Base-by-base conservation (phyloP, 1,284 basidiomycete genomes). In the Melampsora allii-populina region DNA sequence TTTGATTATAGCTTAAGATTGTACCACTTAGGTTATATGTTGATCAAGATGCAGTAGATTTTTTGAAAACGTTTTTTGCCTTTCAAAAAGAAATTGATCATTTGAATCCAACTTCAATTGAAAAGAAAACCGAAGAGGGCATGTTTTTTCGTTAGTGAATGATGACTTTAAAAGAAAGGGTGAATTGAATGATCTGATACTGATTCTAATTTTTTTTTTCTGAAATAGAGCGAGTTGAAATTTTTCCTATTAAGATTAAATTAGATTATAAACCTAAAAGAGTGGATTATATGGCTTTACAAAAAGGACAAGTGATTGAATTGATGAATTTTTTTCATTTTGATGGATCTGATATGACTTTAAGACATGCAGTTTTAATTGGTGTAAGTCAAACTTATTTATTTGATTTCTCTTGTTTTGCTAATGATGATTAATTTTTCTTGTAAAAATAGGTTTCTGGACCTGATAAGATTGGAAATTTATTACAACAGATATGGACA, bases 241-340 rank as follows among this genome's bases (percentile, higher is more conserved):
- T 96, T 48, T 91, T 94, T 80, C 92, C 95, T 0, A 81, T 86
- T 78, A 83, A 84, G 77, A 74, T 74, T 27, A 98, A 97, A 83
- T 85, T 98, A 9, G 95, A 99, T 81, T 99, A 98, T 83, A 98
- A 99, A 82, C 95, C 96, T 61, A 92, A 97, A 76, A 88, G 94
- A 4, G 93, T 98, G 29, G 92, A 98, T 82, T 96, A 97, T 81
- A 84, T 88, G 75, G 94, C 94, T n/a, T 84, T 98, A 64, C 86
- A 89, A 19, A 89, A 94, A 78, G 96, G 96, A 14, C 88, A 86
- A 80, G 94, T 93, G 0, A 95, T 96, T 76, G 96, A 98, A 81
- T 83, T 98, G 73, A 98, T 98, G 95, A 99, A 99, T 81, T 98
- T 98, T 81, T 98, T 99, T 88, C 94, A 98, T 82, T 99, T 98